Percentiles rank a stretch among this genome's conserved stretches.
Evolutionary conservation across 139 green algal species (phyloP).

Genomic region (Picochlorum sp.): DNA sequence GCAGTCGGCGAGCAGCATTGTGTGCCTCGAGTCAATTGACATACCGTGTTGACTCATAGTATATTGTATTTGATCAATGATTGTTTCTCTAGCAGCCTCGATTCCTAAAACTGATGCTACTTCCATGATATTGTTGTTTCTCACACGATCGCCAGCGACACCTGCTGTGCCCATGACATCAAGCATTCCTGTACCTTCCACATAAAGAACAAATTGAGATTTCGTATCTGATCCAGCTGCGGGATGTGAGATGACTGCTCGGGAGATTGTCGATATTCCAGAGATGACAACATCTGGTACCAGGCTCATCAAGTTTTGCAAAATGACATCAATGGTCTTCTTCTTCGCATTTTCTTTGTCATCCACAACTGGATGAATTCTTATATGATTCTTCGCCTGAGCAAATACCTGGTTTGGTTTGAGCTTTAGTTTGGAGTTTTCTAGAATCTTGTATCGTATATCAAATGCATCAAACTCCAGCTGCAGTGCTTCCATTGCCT

Average conservation of each 20-base stretch:
- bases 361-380: slow-evolving; percentile 6
- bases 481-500: slow-evolving; percentile 53
- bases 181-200: slow-evolving; percentile 51
- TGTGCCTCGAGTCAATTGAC: slow-evolving; percentile 90
- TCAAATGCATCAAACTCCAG: slow-evolving; percentile 57
- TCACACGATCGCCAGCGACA: slow-evolving; percentile 60
- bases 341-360: background rate
- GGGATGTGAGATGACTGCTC: slow-evolving; percentile 81
- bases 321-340: slow-evolving; percentile 12
- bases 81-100: slow-evolving; percentile 67
- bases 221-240: background rate
- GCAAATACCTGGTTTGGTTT: slow-evolving; percentile 35
- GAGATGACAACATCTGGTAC: slow-evolving; percentile 70
- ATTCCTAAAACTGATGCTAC: slow-evolving; percentile 81
- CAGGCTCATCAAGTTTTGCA: slow-evolving; percentile 33
- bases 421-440: slow-evolving; percentile 60
- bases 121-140: slow-evolving; percentile 93
- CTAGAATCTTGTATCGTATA: slow-evolving; percentile 30
- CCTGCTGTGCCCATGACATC: slow-evolving; percentile 79
- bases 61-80: slow-evolving; percentile 82
- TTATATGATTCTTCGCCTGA: background rate
- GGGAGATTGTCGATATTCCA: slow-evolving; percentile 79
- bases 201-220: slow-evolving; percentile 12
- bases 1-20: slow-evolving; percentile 95
- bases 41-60: slow-evolving; percentile 92